Evolutionary conservation across 164 flowering plant species (phyloP).

Genomic region (Vitis riparia): DNA sequence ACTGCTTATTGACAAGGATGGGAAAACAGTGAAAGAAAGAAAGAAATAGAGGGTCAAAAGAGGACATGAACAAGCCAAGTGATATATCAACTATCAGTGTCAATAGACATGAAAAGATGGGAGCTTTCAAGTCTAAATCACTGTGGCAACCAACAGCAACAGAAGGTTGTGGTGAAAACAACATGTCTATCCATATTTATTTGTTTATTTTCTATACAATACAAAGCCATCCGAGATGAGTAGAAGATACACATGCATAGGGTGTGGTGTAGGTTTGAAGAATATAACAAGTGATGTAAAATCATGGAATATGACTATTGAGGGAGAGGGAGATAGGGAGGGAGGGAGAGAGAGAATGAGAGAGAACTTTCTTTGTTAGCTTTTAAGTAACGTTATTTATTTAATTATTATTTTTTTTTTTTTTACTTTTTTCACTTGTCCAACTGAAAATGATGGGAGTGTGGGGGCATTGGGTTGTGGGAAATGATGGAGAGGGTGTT

Average conservation of each 20-base stretch:
- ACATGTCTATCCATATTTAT: slow-evolving; percentile 9
- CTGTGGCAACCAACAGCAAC: slow-evolving; percentile 78
- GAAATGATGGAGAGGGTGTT: slow-evolving; percentile 42
- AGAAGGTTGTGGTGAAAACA: slow-evolving; percentile 29
- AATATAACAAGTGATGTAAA: slow-evolving; percentile 39
- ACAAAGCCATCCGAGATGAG: neutral
- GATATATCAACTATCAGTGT: slow-evolving; percentile 69
- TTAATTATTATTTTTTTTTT: slow-evolving; percentile 8
- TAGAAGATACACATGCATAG: slow-evolving; percentile 1
- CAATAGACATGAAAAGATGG: slow-evolving; percentile 95
- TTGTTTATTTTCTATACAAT: neutral
- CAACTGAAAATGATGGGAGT: slow-evolving; percentile 63
- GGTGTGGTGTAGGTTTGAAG: slow-evolving; percentile 7
- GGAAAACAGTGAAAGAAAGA: slow-evolving; percentile 9
- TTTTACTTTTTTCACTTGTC: slow-evolving; percentile 32
- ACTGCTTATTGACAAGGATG: slow-evolving; percentile 20
- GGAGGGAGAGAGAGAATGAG: slow-evolving; percentile 4
- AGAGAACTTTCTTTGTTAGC: slow-evolving; percentile 4
- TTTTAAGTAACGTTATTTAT: no score
- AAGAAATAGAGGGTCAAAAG: slow-evolving; percentile 40
- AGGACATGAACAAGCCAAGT: slow-evolving; percentile 55
- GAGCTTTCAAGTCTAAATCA: slow-evolving; percentile 84
- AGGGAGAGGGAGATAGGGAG: neutral
- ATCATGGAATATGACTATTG: slow-evolving; percentile 29
- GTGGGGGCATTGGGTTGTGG: slow-evolving; percentile 53